Percentiles rank a stretch among this genome's conserved stretches.
Evolutionary conservation across 257 asterid genomes (phyloP).

Genomic region (Ajuga chamaepitys): DNA sequence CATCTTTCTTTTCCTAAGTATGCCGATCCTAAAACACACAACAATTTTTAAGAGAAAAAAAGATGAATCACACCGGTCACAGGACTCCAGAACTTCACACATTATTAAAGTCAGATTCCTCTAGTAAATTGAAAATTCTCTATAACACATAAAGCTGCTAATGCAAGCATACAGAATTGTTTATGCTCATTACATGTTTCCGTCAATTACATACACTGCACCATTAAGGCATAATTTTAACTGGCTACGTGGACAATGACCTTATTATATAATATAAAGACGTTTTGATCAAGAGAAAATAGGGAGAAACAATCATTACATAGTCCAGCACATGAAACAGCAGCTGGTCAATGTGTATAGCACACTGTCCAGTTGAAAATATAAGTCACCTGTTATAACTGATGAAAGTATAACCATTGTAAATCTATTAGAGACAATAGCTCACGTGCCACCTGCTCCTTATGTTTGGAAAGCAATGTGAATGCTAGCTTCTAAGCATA

Average conservation of each 20-base stretch:
- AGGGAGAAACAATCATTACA: background rate
- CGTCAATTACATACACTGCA: background rate
- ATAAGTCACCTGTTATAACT: background rate
- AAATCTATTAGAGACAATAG: background rate
- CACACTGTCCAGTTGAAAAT: background rate
- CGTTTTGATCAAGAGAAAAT: background rate
- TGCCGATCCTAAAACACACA: slow-evolving; percentile 3
- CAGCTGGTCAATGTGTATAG: background rate
- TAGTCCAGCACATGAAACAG: slow-evolving; percentile 8
- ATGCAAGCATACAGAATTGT: background rate
- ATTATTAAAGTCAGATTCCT: background rate
- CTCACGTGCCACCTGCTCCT: slow-evolving; percentile 1
- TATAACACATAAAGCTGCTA: background rate
- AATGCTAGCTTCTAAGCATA: slow-evolving; percentile 3
- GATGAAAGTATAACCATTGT: background rate
- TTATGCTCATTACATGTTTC: slow-evolving; percentile 3
- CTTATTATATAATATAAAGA: background rate
- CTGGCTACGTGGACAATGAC: background rate
- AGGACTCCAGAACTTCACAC: background rate
- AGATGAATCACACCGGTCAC: background rate
- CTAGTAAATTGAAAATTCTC: background rate
- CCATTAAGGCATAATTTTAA: background rate
- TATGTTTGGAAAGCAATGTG: background rate
- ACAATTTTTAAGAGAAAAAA: background rate
- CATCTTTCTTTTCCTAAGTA: background rate